Base-by-base conservation (phyloP, 75 land plant genomes). In the Selaginella tamariscina region DNA sequence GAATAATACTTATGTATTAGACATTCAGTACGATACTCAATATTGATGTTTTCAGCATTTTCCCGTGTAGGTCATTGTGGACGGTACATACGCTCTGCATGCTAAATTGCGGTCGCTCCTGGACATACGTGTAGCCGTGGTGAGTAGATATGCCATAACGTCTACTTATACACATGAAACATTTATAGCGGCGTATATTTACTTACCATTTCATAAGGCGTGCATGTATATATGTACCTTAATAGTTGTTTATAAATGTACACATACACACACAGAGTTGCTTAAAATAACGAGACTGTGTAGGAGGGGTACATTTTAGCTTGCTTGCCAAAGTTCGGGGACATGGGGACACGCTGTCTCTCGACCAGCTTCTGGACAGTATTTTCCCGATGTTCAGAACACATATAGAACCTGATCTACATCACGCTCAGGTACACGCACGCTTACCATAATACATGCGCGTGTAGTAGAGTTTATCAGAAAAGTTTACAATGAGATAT, bases 331-430 rank as follows among this genome's bases (percentile, higher is more conserved):
- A 95, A 82, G 99, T 95, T 56, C 83, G 73, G 31, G 96, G 90
- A 60, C 87, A 90, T 76, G 99, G 96, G 56, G 92, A 90, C 64
- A 77, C 92, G 0, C 75, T 88, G 70, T 91, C 99, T 1, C 60
- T 95, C 78, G 96, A 95, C 67, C 81, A 79, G 66, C 87, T 95
- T 27, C 86, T 90, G 62, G 99, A 95, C 71, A 91, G 99, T 80
- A 95, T 95, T 32, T 95, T 95, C 56, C 99, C 99, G 33, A 73
- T 87, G 68, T 95, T 95, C 73, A 82, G 99, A 72, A 87, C 83
- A 77, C 88, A 95, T 39, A 95, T 95, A 70, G 99, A 95, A 76
- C 96, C 99, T 63, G 99, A 95, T 74, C 87, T 95, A 65, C 91
- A 95, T 81, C 96, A 90, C 81, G 99, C 99, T 5, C 99, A 95